phyloP scores from a whole-genome alignment of 345 rosid species.

The Corymbia maculata region DNA sequence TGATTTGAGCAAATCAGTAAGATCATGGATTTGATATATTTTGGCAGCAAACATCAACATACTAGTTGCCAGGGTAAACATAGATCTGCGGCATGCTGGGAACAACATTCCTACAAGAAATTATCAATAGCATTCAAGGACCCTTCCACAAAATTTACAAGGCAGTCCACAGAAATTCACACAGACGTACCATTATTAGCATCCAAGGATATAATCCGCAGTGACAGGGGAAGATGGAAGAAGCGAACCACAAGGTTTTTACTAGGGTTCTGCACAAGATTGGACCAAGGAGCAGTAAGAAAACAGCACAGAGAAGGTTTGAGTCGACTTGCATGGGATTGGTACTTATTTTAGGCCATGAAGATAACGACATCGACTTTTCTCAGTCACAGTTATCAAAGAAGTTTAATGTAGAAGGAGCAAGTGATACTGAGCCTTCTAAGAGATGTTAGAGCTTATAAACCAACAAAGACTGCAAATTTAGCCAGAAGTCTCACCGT shows the following conservation, averaged over 20 bases:
- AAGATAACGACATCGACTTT: background rate
- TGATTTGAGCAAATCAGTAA: conserved; percentile 47
- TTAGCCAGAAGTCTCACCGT: conserved; percentile 33
- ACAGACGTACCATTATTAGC: conserved; percentile 42
- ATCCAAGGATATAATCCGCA: conserved; percentile 48
- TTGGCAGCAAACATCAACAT: conserved; percentile 81
- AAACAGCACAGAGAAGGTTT: background rate
- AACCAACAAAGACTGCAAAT: background rate
- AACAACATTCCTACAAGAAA: conserved; percentile 42
- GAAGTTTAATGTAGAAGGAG: background rate
- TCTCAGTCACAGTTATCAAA: background rate
- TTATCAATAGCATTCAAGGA: background rate
- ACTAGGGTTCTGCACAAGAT: conserved; percentile 50
- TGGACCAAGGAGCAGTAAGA: background rate
- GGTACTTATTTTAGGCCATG: background rate
- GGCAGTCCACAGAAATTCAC: background rate
- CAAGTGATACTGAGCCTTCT: background rate
- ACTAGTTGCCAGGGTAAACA: conserved; percentile 44
- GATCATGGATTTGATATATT: conserved; percentile 48
- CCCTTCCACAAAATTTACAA: background rate
- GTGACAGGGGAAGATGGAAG: conserved; percentile 84
- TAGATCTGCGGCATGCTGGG: conserved; percentile 51
- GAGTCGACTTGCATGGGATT: background rate
- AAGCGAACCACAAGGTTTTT: conserved; percentile 46
- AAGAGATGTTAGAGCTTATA: background rate